phyloP scores from a whole-genome alignment of 2,329 filamentous ascomycete species.

The Phialocephala subalpina region DNA sequence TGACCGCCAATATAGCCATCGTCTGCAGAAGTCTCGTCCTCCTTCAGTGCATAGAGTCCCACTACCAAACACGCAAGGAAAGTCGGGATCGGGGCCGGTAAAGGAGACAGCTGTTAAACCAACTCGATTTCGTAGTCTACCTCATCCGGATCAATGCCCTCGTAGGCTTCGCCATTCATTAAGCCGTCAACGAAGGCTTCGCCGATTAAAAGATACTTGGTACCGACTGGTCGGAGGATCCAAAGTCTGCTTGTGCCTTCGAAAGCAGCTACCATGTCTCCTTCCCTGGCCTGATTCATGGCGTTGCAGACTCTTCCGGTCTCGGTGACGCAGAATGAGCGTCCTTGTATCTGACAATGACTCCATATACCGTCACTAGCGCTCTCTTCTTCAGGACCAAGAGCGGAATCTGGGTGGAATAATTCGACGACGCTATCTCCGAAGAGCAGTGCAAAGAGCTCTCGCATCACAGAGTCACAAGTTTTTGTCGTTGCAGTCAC shows the following conservation, averaged over 20 bases:
- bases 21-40: no score
- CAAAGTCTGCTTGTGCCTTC: neutral
- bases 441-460: neutral
- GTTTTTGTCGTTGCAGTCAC: neutral
- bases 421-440: neutral
- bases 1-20: no score
- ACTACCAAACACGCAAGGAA: no score
- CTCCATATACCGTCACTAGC: neutral
- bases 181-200: neutral
- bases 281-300: neutral
- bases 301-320: neutral
- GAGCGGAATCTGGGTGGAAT: neutral
- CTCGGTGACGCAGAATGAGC: neutral
- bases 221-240: neutral
- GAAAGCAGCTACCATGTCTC: neutral
- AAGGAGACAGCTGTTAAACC: neutral
- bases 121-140: constrained; percentile 3
- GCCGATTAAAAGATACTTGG: constrained; percentile 11
- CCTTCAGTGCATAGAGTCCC: no score
- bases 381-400: neutral
- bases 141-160: constrained; percentile 11
- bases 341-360: neutral
- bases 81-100: no score
- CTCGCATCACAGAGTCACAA: neutral
- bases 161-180: constrained; percentile 5